These are phyloP conservation scores for Lippia alba DNA, from an alignment of 305 asterid genomes.

Conservation along the genomic window DNA sequence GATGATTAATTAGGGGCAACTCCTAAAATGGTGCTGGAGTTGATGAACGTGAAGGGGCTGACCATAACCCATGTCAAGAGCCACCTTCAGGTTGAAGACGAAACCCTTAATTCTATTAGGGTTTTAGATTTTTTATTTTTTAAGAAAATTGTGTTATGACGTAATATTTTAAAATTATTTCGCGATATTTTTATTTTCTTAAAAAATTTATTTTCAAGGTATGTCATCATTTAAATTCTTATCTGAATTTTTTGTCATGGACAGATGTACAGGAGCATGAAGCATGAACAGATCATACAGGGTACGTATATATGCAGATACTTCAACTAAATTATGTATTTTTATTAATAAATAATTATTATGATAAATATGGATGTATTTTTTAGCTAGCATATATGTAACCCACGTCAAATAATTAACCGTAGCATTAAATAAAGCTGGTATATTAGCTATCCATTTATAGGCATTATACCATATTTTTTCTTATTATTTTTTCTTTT, in stretches of 20 bases:
- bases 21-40: constrained; percentile 76
- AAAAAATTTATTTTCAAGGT: not conserved
- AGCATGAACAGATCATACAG: constrained; percentile 51
- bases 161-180: constrained; percentile 13
- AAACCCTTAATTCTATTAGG: constrained; percentile 17
- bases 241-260: constrained; percentile 26
- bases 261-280: constrained; percentile 68
- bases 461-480: not conserved
- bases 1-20: constrained; percentile 61
- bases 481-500: not conserved
- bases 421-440: constrained; percentile 3
- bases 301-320: constrained; percentile 40
- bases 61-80: constrained; percentile 75
- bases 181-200: not conserved
- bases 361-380: constrained; percentile 4
- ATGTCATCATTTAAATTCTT: constrained; percentile 19
- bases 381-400: not conserved
- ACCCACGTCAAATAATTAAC: not conserved
- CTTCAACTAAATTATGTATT: not conserved
- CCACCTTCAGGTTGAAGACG: constrained; percentile 70
- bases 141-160: constrained; percentile 26
- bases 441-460: not conserved
- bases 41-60: constrained; percentile 83
- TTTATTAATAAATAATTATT: no score
- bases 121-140: not conserved